Evolutionary conservation across 257 asterid genomes (phyloP).

Genomic region (Anisodus acutangulus): DNA sequence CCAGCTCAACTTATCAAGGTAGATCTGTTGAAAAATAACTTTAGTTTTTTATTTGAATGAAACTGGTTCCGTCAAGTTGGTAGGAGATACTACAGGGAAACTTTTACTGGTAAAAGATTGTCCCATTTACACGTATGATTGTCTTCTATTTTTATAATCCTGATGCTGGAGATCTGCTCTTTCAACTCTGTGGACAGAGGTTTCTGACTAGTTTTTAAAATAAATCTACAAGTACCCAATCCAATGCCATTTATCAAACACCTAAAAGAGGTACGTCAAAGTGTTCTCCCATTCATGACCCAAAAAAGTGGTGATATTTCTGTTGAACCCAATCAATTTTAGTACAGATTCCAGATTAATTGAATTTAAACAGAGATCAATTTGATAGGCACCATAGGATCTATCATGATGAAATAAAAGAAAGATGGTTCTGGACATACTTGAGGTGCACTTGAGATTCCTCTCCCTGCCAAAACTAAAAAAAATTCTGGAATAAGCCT

Average conservation of each 20-base stretch:
- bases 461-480: conserved; percentile 86
- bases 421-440: conserved; percentile 20
- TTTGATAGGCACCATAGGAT: neutral
- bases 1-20: neutral
- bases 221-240: too few species aligned
- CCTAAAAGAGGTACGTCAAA: too few species aligned
- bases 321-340: conserved; percentile 1
- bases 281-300: too few species aligned
- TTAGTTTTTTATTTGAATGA: neutral
- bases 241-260: too few species aligned
- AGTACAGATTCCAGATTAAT: neutral
- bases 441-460: conserved; percentile 54
- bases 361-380: conserved; percentile 8
- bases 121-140: neutral
- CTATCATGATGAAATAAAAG: neutral
- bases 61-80: neutral
- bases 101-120: conserved; percentile 2
- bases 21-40: neutral
- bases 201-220: too few species aligned
- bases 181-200: too few species aligned
- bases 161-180: too few species aligned
- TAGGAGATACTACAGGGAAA: neutral
- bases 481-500: conserved; percentile 72
- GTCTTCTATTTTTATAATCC: too few species aligned
- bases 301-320: neutral